Evolutionary conservation across 345 rosid species (phyloP).

Genomic region (Moricandia moricandioides): DNA sequence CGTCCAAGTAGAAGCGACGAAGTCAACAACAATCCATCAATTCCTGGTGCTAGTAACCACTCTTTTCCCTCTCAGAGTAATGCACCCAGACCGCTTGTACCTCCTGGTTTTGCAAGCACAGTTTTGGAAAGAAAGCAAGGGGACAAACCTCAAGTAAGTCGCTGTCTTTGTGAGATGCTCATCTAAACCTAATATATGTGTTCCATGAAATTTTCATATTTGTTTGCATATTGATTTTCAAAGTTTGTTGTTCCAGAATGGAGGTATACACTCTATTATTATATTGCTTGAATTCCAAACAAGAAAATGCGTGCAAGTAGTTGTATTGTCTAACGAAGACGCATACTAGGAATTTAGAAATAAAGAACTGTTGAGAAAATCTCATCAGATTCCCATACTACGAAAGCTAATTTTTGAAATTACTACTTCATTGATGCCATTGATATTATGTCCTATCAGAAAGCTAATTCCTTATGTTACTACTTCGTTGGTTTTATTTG

Average conservation of each 20-base stretch:
- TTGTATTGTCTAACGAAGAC: constrained; percentile 3
- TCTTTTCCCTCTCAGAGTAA: constrained; percentile 45
- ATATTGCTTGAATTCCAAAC: background rate
- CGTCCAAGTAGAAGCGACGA: constrained; percentile 41
- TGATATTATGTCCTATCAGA: background rate
- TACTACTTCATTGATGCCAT: background rate
- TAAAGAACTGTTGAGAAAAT: background rate
- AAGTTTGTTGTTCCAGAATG: background rate
- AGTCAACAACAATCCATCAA: constrained; percentile 35
- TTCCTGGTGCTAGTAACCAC: constrained; percentile 39
- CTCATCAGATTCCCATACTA: too few relatives aligned
- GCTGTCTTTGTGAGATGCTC: constrained; percentile 50
- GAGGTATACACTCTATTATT: background rate
- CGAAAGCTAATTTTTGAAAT: too few relatives aligned
- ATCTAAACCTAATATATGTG: constrained; percentile 1
- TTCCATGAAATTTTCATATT: constrained; percentile 2
- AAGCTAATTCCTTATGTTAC: background rate
- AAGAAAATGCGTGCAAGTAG: background rate
- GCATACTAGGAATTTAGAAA: background rate
- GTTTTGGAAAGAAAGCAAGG: constrained; percentile 51
- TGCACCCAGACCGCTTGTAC: constrained; percentile 90
- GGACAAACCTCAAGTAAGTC: constrained; percentile 43
- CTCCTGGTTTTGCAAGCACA: constrained; percentile 78
- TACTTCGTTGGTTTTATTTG: constrained; percentile 1
- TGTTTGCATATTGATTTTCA: constrained; percentile 9